A percentile compares a stretch with the other conserved stretches of the same genome.
Evolutionary conservation across 192 early-diverging fungal genomes (phyloP).

Genomic region (Geranomyces variabilis): DNA sequence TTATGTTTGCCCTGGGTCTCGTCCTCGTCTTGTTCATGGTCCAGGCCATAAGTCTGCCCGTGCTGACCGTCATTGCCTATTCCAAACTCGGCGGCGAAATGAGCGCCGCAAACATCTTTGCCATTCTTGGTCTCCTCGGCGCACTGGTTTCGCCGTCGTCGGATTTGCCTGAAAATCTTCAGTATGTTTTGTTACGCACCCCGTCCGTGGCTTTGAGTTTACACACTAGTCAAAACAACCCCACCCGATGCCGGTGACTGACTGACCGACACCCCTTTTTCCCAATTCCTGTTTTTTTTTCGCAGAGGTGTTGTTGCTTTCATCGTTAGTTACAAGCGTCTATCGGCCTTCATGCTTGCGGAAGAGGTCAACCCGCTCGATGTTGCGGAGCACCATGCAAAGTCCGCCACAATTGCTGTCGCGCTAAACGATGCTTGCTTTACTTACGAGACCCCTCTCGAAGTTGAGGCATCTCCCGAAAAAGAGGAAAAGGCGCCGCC

Average conservation of each 20-base stretch:
- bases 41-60: background rate
- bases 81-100: background rate
- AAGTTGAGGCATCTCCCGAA: constrained; percentile 18
- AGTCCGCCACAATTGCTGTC: background rate
- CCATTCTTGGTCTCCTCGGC: constrained; percentile 4
- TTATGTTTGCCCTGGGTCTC: background rate
- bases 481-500: constrained; percentile 58
- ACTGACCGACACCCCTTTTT: too few species aligned
- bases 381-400: background rate
- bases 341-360: constrained; percentile 13
- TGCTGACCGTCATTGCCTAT: background rate
- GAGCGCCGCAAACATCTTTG: constrained; percentile 1
- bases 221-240: too few species aligned
- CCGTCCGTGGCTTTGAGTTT: too few species aligned
- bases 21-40: background rate
- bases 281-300: too few species aligned
- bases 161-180: too few species aligned
- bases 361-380: constrained; percentile 8
- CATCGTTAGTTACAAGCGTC: constrained; percentile 7
- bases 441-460: constrained; percentile 8
- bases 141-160: background rate
- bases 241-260: too few species aligned
- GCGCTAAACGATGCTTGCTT: constrained; percentile 24
- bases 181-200: too few species aligned
- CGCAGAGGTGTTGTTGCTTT: background rate